These are phyloP conservation scores for Lanzia echinophila DNA, from an alignment of 2,329 filamentous ascomycete genomes.

Conservation along the genomic window DNA sequence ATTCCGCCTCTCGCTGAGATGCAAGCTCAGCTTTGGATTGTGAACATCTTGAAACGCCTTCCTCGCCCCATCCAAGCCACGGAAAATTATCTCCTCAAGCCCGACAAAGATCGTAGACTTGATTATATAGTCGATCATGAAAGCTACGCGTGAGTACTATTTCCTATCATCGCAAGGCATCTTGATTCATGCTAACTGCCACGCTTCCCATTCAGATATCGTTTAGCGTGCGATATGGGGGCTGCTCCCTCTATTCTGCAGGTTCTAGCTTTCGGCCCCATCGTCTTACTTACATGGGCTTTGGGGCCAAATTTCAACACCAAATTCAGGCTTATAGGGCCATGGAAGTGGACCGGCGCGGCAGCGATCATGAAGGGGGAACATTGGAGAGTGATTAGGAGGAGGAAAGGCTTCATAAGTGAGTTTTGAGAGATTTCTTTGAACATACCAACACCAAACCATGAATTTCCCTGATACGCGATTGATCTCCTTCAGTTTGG, in stretches of 20 bases:
- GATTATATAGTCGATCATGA: conserved; percentile 42
- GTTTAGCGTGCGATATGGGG: conserved; percentile 42
- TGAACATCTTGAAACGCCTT: conserved; percentile 34
- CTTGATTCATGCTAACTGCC: not conserved
- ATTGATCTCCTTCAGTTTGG: not conserved
- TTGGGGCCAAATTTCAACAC: conserved; percentile 44
- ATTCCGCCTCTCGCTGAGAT: conserved; percentile 44
- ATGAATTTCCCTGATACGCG: not conserved
- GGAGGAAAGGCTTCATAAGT: not conserved
- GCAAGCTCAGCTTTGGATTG: conserved; percentile 43
- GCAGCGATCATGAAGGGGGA: conserved; percentile 9
- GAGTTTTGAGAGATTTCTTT: too few species aligned
- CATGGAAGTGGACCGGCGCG: conserved; percentile 12
- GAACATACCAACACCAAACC: too few species aligned
- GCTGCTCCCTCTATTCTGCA: conserved; percentile 34
- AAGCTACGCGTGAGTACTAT: conserved; percentile 36
- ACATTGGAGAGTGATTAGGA: conserved; percentile 8
- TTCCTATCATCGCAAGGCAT: not conserved
- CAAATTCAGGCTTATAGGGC: conserved; percentile 38
- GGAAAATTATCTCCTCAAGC: conserved; percentile 36
- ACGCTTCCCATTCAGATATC: conserved; percentile 28
- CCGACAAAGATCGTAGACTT: conserved; percentile 19
- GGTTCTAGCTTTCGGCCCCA: conserved; percentile 30
- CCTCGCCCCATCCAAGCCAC: conserved; percentile 29
- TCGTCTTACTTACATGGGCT: conserved; percentile 36